phyloP scores from a whole-genome alignment of 768 basidiomycete genomes.

The Tubosaeta brunneosetosa region DNA sequence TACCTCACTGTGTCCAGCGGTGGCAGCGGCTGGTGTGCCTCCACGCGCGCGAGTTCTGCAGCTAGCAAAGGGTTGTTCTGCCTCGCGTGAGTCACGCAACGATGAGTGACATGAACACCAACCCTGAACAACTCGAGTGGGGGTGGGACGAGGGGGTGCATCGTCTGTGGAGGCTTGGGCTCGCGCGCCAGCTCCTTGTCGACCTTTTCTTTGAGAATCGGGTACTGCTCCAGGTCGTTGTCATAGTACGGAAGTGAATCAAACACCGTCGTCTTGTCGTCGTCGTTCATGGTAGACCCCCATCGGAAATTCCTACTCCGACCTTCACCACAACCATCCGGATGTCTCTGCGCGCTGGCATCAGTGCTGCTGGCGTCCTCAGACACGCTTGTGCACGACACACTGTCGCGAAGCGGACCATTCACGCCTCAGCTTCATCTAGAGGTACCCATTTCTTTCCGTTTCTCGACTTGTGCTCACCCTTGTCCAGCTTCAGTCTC shows the following conservation, averaged over 20 bases:
- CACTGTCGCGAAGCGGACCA: slow-evolving; percentile 32
- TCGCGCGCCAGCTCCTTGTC: slow-evolving; percentile 74
- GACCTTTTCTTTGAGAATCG: slow-evolving; percentile 67
- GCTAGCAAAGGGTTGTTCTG: slow-evolving; percentile 68
- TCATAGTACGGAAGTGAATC: slow-evolving; percentile 95
- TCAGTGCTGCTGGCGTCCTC: slow-evolving; percentile 42
- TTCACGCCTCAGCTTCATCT: slow-evolving; percentile 44
- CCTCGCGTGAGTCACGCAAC: not conserved
- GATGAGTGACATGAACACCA: slow-evolving; percentile 19
- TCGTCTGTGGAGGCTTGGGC: slow-evolving; percentile 50
- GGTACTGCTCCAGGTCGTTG: slow-evolving; percentile 79
- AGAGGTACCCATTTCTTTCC: slow-evolving; percentile 38
- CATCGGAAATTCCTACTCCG: slow-evolving; percentile 26
- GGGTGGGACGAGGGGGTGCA: slow-evolving; percentile 73
- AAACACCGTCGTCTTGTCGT: slow-evolving; percentile 38
- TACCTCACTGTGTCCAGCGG: slow-evolving; percentile 70
- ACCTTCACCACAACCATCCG: slow-evolving; percentile 8
- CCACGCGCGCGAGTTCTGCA: slow-evolving; percentile 73
- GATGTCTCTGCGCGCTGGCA: slow-evolving; percentile 45
- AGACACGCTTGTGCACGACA: slow-evolving; percentile 37
- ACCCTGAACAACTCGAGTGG: slow-evolving; percentile 64
- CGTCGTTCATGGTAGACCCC: slow-evolving; percentile 25
- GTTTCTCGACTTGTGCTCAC: slow-evolving; percentile 7
- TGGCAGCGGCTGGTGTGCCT: slow-evolving; percentile 57
- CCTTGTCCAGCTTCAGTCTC: slow-evolving; percentile 50